Evolutionary conservation across 352 stramenopile species (phyloP), one percentile per base, ranked within the genome.

Genomic region (Pythium phragmitis): DNA sequence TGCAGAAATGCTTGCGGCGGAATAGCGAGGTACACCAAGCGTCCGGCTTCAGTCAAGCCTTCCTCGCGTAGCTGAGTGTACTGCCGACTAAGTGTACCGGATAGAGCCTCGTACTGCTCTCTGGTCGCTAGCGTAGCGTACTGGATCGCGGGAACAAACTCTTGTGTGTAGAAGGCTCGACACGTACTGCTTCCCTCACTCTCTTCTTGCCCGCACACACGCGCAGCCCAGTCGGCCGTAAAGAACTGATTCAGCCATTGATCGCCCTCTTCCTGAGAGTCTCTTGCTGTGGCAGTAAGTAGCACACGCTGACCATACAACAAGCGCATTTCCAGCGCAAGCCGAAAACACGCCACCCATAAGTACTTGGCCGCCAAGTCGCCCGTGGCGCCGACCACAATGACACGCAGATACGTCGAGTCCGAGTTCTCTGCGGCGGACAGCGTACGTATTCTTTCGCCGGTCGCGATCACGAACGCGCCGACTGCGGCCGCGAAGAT

Each of bases 321-420:
- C 37, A 45, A 0, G 14, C 61, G 48, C 3, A 59, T 58, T 19
- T 87, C 51, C 13, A 85, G 57, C 11, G 79, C 77, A 50, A 93
- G 55, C 0, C 80, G 82, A 58, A 91, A 87, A 49, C 78, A 68
- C n/a, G 84, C 70, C 11, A 84, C 77, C 85, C 87, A 95, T 39
- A 95, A 68, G 75, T 94, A 94, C 49, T 94, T 94, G 16, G 79
- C 61, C n/a, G 87, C 83, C 49, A 95, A 73, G 68, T 94, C 86
- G 21, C 86, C 86, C 4, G 86, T 95, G 19, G 82, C 85, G 21
- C 85, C 86, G 4, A 85, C 56, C 30, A 95, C 51, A 8, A 94
- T 62, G 21, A 90, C 67, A 34, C 70, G 76, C 19, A 84, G 58
- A 37, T 77, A 52, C 7, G 45, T 28, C 3, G 55, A 37, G 2